Conservation (phyloP, 148 eudicot genomes). For the Oxyria digyna region DNA sequence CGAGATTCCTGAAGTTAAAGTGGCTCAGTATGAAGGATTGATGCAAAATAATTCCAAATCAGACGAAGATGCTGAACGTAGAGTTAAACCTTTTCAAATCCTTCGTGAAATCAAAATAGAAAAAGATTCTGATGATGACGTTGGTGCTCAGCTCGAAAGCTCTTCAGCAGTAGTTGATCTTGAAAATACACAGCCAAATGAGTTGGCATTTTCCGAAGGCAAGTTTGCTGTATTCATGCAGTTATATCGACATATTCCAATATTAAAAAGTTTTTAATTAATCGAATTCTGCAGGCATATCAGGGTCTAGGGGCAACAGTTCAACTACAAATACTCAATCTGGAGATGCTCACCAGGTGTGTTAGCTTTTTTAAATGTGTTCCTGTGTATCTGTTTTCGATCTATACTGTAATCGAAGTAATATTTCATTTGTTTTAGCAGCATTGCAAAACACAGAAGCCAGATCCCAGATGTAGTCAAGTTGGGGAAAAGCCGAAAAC, state of each 20-base stretch:
- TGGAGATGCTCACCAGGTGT: slow-evolving; percentile 19
- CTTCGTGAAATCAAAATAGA: slow-evolving; percentile 10
- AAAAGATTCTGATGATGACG: slow-evolving; percentile 7
- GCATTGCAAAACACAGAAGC: slow-evolving; percentile 18
- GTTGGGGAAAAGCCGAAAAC: background rate
- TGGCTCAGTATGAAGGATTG: slow-evolving; percentile 10
- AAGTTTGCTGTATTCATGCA: slow-evolving; percentile 12
- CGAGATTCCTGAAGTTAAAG: slow-evolving; percentile 8
- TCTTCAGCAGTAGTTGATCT: slow-evolving; percentile 8
- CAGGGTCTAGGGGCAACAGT: slow-evolving; percentile 6
- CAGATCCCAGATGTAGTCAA: slow-evolving; percentile 7
- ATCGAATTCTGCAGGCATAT: slow-evolving; percentile 12
- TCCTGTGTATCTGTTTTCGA: background rate
- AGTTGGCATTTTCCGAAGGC: slow-evolving; percentile 19
- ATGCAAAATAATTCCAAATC: slow-evolving; percentile 9
- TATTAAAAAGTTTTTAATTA: slow-evolving; percentile 10
- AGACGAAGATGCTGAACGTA: slow-evolving; percentile 1
- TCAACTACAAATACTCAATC: slow-evolving; percentile 12
- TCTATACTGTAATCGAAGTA: background rate
- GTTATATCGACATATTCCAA: background rate
- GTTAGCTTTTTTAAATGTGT: background rate
- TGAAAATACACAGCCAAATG: slow-evolving; percentile 2
- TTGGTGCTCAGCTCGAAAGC: slow-evolving; percentile 9
- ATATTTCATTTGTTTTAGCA: slow-evolving; percentile 13
- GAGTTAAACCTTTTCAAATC: slow-evolving; percentile 10